Conservation (phyloP, 371 early-diverging fungal species). For the Mortierella sp. region DNA sequence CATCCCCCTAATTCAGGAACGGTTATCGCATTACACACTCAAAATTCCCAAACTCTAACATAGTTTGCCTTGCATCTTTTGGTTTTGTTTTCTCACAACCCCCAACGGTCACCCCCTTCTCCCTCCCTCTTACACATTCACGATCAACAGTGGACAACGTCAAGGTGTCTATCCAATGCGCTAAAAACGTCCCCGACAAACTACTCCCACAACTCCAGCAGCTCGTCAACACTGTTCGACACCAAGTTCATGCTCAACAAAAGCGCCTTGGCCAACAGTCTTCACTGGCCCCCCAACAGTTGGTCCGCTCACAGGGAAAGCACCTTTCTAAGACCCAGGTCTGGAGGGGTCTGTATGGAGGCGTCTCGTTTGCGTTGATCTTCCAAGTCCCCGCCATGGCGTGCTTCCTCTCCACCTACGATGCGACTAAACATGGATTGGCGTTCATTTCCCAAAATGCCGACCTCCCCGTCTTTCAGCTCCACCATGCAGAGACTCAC, state of each 20-base stretch:
- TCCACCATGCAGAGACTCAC: constrained; percentile 27
- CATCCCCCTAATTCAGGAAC: too few relatives aligned
- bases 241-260: constrained; percentile 18
- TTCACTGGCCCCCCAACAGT: too few relatives aligned
- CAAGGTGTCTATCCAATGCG: constrained; percentile 18
- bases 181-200: constrained; percentile 9
- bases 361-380: constrained; percentile 25
- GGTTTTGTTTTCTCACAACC: neutral
- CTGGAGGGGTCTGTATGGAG: constrained; percentile 32
- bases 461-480: constrained; percentile 10
- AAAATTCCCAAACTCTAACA: too few relatives aligned
- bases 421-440: constrained; percentile 30
- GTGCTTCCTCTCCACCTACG: constrained; percentile 43
- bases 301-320: too few relatives aligned
- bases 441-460: constrained; percentile 7
- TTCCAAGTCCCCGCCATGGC: constrained; percentile 45
- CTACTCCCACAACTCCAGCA: constrained; percentile 22
- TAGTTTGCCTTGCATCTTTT: neutral
- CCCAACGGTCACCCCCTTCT: neutral
- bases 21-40: too few relatives aligned
- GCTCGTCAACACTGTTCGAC: constrained; percentile 6
- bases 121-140: too few relatives aligned
- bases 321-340: constrained; percentile 3
- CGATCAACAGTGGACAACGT: constrained; percentile 29
- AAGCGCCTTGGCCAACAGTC: constrained; percentile 3